A percentile compares a stretch with the other conserved stretches of the same genome.
phyloP scores from a whole-genome alignment of 1,284 basidiomycete genomes.

The Hypsizygus ulmarius region DNA sequence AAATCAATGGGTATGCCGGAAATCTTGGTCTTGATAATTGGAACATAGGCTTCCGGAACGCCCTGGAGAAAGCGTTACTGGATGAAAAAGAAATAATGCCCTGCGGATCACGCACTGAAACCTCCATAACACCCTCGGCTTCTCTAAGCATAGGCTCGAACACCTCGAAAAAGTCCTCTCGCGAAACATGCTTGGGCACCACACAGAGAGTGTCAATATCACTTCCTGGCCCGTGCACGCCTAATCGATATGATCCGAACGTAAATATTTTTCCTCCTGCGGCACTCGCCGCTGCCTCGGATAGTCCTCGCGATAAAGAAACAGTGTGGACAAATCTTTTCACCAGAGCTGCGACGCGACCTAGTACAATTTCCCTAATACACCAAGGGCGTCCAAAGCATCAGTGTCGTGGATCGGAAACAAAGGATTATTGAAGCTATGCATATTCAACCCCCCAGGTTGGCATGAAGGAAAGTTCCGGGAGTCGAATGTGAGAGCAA shows the following conservation, averaged over 20 bases:
- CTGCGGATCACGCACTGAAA: conserved; percentile 65
- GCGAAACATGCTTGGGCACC: conserved; percentile 92
- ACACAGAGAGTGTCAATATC: conserved; percentile 99
- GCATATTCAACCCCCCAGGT: conserved; percentile 10
- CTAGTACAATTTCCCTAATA: conserved; percentile 87
- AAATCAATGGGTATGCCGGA: conserved; percentile 94
- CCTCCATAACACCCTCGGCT: conserved; percentile 84
- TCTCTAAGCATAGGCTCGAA: conserved; percentile 91
- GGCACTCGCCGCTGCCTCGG: conserved; percentile 80
- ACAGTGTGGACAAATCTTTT: conserved; percentile 93
- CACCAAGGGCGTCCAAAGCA: conserved; percentile 16
- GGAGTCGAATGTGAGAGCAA: conserved; percentile 2
- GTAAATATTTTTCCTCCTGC: conserved; percentile 99
- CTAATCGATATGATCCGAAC: conserved; percentile 94
- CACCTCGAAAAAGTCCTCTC: conserved; percentile 93
- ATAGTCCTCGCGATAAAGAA: conserved; percentile 77
- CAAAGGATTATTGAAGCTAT: conserved; percentile 9
- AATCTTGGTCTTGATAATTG: conserved; percentile 91
- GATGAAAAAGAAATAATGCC: conserved; percentile 7
- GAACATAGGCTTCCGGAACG: conserved; percentile 95
- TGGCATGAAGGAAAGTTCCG: conserved; percentile 3
- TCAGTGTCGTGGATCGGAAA: conserved; percentile 10
- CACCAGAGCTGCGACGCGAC: conserved; percentile 85
- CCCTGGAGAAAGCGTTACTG: conserved; percentile 51
- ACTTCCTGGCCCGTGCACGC: conserved; percentile 93